These are phyloP conservation scores for Monilinia laxa DNA, from an alignment of 2,329 filamentous ascomycete genomes.

Conservation along the genomic window DNA sequence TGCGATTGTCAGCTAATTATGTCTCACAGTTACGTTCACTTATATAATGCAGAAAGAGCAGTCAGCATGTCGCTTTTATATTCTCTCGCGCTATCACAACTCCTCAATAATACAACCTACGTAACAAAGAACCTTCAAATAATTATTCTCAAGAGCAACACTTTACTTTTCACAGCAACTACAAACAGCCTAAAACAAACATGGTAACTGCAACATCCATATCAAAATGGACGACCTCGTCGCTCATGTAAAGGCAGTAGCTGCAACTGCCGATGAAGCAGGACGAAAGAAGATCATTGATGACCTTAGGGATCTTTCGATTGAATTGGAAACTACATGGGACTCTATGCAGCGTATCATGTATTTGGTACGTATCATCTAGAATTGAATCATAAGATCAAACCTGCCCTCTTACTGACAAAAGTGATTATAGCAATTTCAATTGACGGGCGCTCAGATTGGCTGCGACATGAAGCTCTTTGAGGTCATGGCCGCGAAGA, in stretches of 20 bases:
- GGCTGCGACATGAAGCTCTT: constrained; percentile 18
- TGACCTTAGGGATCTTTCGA: constrained; percentile 16
- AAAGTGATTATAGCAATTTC: constrained; percentile 10
- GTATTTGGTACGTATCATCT: constrained; percentile 7
- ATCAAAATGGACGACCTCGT: constrained; percentile 12
- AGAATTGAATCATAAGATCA: neutral
- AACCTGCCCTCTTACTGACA: neutral
- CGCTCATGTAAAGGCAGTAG: constrained; percentile 3
- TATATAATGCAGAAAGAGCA: neutral
- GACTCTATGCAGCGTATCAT: constrained; percentile 23
- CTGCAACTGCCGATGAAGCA: constrained; percentile 11
- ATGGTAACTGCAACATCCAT: neutral
- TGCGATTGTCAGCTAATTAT: neutral
- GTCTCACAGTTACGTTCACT: neutral
- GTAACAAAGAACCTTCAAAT: neutral
- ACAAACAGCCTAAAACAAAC: neutral
- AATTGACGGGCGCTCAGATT: constrained; percentile 17
- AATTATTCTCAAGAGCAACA: neutral
- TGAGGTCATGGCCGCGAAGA: constrained; percentile 1
- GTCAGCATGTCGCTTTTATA: neutral
- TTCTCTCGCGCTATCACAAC: neutral
- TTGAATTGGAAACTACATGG: constrained; percentile 22
- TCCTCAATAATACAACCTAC: neutral
- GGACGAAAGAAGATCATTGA: constrained; percentile 20
- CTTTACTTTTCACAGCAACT: neutral